Evolutionary conservation across 1,284 basidiomycete genomes (phyloP).

Genomic region (Melampsora abietis-canadensis): DNA sequence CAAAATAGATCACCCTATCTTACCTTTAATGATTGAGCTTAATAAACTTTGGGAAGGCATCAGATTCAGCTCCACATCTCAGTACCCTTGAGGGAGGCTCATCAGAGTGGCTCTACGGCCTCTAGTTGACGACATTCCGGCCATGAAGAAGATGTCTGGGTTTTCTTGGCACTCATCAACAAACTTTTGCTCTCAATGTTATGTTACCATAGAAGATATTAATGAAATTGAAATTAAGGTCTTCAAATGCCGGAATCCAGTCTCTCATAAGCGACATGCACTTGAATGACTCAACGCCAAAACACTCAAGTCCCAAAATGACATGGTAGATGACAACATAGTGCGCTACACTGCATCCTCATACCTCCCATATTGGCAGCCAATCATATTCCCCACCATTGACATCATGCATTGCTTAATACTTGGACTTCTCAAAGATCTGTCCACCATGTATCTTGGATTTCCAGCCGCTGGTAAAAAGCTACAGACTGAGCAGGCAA

Average conservation of each 20-base stretch:
- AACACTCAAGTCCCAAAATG: neutral
- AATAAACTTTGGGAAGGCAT: neutral
- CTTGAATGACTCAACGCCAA: neutral
- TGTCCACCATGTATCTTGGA: constrained; percentile 11
- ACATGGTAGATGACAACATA: constrained; percentile 3
- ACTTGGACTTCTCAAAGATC: constrained; percentile 21
- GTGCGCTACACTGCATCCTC: constrained; percentile 20
- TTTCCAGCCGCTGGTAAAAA: constrained; percentile 15
- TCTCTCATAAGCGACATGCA: neutral
- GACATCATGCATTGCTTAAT: constrained; percentile 21
- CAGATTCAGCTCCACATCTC: constrained; percentile 8
- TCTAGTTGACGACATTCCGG: neutral
- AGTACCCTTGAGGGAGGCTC: neutral
- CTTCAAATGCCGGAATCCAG: neutral
- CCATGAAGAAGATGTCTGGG: neutral
- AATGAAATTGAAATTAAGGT: no score
- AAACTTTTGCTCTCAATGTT: neutral
- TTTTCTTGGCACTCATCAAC: neutral
- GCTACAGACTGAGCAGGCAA: neutral
- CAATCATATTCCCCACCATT: constrained; percentile 11
- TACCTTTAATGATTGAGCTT: constrained; percentile 49
- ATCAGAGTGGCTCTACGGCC: neutral
- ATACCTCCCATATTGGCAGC: constrained; percentile 17
- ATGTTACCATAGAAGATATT: neutral
- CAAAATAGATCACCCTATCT: constrained; percentile 51